Evolutionary conservation across 164 flowering plant genomes (phyloP).

Genomic region (Annona squamosa): DNA sequence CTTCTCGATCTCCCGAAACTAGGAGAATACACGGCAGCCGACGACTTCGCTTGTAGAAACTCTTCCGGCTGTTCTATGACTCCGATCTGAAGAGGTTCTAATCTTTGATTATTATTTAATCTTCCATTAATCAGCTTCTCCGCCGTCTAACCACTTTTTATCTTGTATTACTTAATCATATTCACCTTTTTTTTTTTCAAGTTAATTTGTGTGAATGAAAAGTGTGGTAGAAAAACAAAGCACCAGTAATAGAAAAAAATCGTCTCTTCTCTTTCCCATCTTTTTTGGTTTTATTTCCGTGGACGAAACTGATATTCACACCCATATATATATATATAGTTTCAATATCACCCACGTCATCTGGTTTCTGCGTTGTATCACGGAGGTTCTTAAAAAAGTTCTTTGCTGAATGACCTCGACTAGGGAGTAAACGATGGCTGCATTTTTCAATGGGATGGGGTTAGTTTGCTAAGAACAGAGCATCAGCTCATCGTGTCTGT

Average conservation of each 20-base stretch:
- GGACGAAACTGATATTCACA: neutral
- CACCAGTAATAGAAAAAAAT: neutral
- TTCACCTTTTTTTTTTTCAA: neutral
- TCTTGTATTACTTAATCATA: neutral
- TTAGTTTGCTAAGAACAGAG: neutral
- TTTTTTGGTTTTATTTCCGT: neutral
- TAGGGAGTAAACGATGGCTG: no score
- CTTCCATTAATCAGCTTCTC: neutral
- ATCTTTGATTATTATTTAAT: neutral
- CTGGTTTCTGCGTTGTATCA: neutral
- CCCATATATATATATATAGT: neutral
- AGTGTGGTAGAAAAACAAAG: neutral
- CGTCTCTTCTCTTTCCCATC: neutral
- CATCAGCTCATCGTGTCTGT: neutral
- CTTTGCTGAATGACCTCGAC: no score
- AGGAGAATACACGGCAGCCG: neutral
- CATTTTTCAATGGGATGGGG: neutral
- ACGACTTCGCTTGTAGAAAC: neutral
- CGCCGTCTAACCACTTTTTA: neutral
- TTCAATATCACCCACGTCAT: neutral
- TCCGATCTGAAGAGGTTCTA: neutral
- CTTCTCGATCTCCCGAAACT: neutral
- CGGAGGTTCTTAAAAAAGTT: neutral
- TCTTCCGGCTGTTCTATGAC: neutral
- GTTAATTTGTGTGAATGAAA: neutral